phyloP scores from a whole-genome alignment of 805 yeast genomes.

The Zygosaccharomyces pseudorouxii region DNA sequence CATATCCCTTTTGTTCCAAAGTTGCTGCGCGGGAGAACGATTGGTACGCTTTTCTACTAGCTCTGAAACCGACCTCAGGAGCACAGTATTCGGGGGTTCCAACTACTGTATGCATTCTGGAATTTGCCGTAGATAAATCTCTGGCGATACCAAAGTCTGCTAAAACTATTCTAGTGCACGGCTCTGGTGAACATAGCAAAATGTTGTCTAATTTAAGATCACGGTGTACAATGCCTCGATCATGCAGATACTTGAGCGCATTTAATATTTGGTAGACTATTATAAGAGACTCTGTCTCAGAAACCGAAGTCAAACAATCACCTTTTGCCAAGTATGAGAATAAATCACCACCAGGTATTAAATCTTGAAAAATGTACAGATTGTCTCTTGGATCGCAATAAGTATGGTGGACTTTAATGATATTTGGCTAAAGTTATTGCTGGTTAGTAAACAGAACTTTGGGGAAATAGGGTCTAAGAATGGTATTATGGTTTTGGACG shows the following conservation, averaged over 20 bases:
- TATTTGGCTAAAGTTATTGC: constrained; percentile 39
- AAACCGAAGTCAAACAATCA: constrained; percentile 38
- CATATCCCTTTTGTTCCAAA: constrained; percentile 41
- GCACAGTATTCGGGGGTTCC: constrained; percentile 72
- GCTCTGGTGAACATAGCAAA: constrained; percentile 48
- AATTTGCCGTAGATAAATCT: constrained; percentile 25
- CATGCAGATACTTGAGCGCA: constrained; percentile 54
- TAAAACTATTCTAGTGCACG: constrained; percentile 49
- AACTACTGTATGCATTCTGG: constrained; percentile 47
- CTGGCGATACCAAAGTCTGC: constrained; percentile 68
- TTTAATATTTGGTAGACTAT: constrained; percentile 52
- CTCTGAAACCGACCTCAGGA: constrained; percentile 57
- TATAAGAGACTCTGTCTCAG: constrained; percentile 52
- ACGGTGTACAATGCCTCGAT: constrained; percentile 48
- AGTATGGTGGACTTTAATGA: constrained; percentile 43
- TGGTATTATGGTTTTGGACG: constrained; percentile 13
- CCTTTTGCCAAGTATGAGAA: constrained; percentile 50
- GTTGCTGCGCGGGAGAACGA: constrained; percentile 28
- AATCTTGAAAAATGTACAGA: constrained; percentile 46
- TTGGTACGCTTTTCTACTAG: constrained; percentile 28
- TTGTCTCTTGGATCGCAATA: constrained; percentile 23
- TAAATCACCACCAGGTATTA: constrained; percentile 54
- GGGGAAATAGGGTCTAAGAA: not conserved
- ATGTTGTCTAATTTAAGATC: constrained; percentile 80
- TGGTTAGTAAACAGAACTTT: not conserved